These are phyloP conservation scores for Termitomyces titanicus DNA, from an alignment of 768 basidiomycete genomes.

Conservation along the genomic window DNA sequence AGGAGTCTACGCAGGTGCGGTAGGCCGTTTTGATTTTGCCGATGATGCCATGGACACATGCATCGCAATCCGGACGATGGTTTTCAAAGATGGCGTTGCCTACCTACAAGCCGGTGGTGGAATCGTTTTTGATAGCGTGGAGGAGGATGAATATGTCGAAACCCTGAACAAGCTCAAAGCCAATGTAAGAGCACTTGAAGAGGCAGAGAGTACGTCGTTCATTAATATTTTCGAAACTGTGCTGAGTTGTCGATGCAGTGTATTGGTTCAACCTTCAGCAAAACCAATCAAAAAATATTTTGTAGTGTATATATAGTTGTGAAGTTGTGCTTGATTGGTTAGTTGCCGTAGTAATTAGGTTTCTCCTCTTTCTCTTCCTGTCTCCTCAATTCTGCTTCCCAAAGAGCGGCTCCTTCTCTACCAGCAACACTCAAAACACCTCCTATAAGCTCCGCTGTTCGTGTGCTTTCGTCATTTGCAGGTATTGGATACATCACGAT, in stretches of 20 bases:
- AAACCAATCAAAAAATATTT: constrained; percentile 25
- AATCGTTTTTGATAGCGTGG: constrained; percentile 94
- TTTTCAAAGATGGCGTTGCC: constrained; percentile 87
- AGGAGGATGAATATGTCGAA: constrained; percentile 96
- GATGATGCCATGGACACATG: constrained; percentile 96
- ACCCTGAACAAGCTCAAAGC: constrained; percentile 92
- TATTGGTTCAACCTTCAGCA: constrained; percentile 71
- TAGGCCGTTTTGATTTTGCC: constrained; percentile 97
- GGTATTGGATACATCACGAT: constrained; percentile 98
- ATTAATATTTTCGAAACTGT: not conserved
- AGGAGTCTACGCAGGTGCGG: constrained; percentile 95
- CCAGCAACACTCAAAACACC: constrained; percentile 90
- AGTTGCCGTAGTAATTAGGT: constrained; percentile 7
- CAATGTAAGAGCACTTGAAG: constrained; percentile 81
- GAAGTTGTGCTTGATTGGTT: constrained; percentile 2
- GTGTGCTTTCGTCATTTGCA: constrained; percentile 93
- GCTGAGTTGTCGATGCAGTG: constrained; percentile 36
- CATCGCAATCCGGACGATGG: constrained; percentile 98
- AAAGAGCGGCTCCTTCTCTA: constrained; percentile 62
- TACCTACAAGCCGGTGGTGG: constrained; percentile 97
- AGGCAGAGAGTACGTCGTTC: constrained; percentile 68
- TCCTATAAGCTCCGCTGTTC: constrained; percentile 86
- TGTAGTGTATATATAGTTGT: constrained; percentile 10
- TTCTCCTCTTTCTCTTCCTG: constrained; percentile 16
- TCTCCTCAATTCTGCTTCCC: constrained; percentile 27